Evolutionary conservation across 768 basidiomycete species (phyloP).

Genomic region (Lentinula edodes): DNA sequence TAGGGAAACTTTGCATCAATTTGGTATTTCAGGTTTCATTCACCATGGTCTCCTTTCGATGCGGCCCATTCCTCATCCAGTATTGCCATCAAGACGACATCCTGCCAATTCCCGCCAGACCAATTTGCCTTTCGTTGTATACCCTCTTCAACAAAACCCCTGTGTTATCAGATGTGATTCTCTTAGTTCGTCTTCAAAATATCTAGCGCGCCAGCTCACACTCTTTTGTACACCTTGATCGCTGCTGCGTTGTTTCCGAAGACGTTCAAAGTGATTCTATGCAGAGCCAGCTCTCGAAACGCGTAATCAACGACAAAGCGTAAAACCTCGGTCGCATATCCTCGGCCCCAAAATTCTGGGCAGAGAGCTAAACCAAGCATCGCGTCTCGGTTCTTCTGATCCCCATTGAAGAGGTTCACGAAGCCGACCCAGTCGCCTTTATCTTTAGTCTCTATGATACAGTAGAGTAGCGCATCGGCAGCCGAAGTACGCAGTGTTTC

Average conservation of each 20-base stretch:
- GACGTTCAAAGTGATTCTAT: conserved; percentile 35
- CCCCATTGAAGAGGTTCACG: neutral
- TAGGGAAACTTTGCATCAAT: too few relatives aligned
- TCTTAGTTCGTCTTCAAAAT: neutral
- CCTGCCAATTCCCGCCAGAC: conserved; percentile 30
- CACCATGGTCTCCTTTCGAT: neutral
- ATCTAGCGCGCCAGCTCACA: conserved; percentile 25
- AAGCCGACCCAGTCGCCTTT: neutral
- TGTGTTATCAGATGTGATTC: conserved; percentile 3
- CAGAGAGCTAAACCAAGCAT: conserved; percentile 25
- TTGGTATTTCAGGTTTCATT: too few relatives aligned
- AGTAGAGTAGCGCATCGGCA: neutral
- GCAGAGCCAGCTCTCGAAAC: conserved; percentile 32
- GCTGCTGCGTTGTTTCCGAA: conserved; percentile 33
- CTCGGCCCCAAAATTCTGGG: conserved; percentile 28
- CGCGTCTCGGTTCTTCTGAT: conserved; percentile 22
- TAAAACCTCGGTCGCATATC: conserved; percentile 36
- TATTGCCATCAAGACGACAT: conserved; percentile 31
- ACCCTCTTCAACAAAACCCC: conserved; percentile 36
- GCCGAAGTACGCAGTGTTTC: neutral
- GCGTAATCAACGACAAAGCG: conserved; percentile 34
- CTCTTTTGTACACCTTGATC: conserved; percentile 31
- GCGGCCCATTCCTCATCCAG: conserved; percentile 33
- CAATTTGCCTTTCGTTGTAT: conserved; percentile 28
- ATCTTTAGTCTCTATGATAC: neutral